phyloP scores from a whole-genome alignment of 371 early-diverging fungal genomes.

The Rhizopus microsporus region DNA sequence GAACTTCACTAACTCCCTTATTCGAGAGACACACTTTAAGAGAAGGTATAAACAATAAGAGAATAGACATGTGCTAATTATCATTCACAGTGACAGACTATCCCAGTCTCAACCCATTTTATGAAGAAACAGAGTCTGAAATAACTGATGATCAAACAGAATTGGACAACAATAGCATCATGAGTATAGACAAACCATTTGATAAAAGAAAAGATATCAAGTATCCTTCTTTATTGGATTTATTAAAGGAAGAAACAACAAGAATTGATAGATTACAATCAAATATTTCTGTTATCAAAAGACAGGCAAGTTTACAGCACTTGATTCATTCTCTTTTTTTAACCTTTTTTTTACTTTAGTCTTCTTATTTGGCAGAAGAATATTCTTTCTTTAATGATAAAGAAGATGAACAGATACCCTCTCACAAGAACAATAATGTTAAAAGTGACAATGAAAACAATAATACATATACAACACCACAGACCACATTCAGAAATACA shows the following conservation, averaged over 20 bases:
- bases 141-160: slow-evolving; percentile 5
- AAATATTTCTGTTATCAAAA: slow-evolving; percentile 9
- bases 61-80: slow-evolving; percentile 9
- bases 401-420: not conserved
- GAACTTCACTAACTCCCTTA: slow-evolving; percentile 29
- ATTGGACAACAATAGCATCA: not conserved
- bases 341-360: slow-evolving; percentile 1
- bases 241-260: slow-evolving; percentile 12
- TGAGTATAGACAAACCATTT: not conserved
- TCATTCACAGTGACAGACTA: not conserved
- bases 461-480: not conserved
- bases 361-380: slow-evolving; percentile 18
- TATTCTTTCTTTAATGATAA: not conserved
- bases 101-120: slow-evolving; percentile 19
- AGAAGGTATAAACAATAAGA: slow-evolving; percentile 15
- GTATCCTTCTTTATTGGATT: not conserved
- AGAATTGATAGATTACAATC: slow-evolving; percentile 19
- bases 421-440: too few relatives aligned
- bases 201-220: not conserved
- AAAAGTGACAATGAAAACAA: not conserved
- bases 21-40: slow-evolving; percentile 28
- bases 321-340: not conserved
- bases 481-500: not conserved
- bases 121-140: slow-evolving; percentile 15
- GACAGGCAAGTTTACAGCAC: slow-evolving; percentile 18